phyloP scores from a whole-genome alignment of 1,284 basidiomycete species.

The Ganoderma resinaceum region DNA sequence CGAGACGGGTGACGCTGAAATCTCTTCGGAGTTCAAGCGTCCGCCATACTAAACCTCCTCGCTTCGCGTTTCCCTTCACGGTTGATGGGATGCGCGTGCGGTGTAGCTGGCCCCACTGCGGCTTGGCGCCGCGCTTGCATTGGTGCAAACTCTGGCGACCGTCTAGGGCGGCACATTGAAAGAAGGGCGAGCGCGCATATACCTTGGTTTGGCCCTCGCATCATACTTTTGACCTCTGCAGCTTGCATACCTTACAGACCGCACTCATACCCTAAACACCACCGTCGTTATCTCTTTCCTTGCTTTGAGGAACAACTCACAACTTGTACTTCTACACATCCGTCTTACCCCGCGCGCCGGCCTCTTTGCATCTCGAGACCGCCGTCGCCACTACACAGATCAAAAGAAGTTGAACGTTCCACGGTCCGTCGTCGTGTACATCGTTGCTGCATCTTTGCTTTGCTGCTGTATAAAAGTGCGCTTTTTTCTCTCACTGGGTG shows the following conservation, averaged over 20 bases:
- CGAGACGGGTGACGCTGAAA: conserved; percentile 34
- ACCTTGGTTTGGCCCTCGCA: conserved; percentile 8
- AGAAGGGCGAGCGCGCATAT: conserved; percentile 9
- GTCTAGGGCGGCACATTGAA: neutral
- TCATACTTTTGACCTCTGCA: neutral
- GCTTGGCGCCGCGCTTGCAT: neutral
- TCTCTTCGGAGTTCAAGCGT: conserved; percentile 39
- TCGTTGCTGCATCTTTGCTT: conserved; percentile 11
- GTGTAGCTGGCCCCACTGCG: neutral
- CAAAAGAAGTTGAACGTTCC: conserved; percentile 1
- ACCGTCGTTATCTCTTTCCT: neutral
- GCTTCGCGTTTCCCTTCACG: neutral
- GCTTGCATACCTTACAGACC: conserved; percentile 15
- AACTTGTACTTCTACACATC: neutral
- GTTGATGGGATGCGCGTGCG: neutral
- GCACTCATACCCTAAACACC: conserved; percentile 5
- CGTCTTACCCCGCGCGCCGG: neutral
- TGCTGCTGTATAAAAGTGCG: conserved; percentile 23
- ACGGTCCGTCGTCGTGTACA: neutral
- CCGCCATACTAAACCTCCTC: conserved; percentile 31
- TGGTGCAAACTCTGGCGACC: neutral
- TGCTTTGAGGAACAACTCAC: neutral
- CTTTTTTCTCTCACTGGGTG: conserved; percentile 1
- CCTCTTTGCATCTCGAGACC: neutral
- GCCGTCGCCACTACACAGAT: neutral